Base-by-base conservation (phyloP, 2,329 filamentous ascomycete species). In the Colletotrichum sp. region DNA sequence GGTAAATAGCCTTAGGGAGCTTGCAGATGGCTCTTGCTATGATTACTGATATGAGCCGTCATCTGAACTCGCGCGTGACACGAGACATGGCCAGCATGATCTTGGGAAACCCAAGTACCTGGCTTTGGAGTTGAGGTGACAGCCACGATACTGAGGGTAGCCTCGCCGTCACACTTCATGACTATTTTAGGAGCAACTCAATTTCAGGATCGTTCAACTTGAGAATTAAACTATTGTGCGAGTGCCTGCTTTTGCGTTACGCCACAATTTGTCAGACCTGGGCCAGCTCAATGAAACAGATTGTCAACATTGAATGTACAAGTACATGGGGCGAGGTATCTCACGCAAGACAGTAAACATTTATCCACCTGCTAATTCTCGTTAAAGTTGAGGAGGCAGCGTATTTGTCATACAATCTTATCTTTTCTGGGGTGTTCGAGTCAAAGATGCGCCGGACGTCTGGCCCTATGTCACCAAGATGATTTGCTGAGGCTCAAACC, bases 1-100 rank as follows among this genome's bases (percentile, higher is more conserved):
- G 15, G 66, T 9, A 58, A 51, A 38, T 36, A 64, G 47, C 16
- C 11, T 8, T 27, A 47, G 70, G 31, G 36, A 54, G 33, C 27
- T 12, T 70, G 66, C 51, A 70, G 34, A 51, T 47, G 29, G n/a
- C 6, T n/a, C 34, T 29, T 15, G 12, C 29, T 6, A 31, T 27
- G 58, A 65, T 65, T 64, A 54, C 36, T 70, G 51, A 54, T 64
- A 11, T 27, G 6, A 6, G 34, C 21, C n/a, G 6, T 57, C 11
- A 27, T 24, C 21, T 27, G 16, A n/a, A 34, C 5, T 29, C 11
- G n/a, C 27, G 16, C 21, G 59, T 65, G 27, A 27, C 18, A 70
- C 70, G 24, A 59, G 24, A 65, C 66, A 72, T 27, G 31, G 15
- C 31, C 33, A 27, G 29, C 70, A 43, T 58, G 59, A 72, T 72